A percentile compares a stretch with the other conserved stretches of the same genome.
Conservation (phyloP, 2,329 filamentous ascomycete genomes). For the Elsinoe arachidis region DNA sequence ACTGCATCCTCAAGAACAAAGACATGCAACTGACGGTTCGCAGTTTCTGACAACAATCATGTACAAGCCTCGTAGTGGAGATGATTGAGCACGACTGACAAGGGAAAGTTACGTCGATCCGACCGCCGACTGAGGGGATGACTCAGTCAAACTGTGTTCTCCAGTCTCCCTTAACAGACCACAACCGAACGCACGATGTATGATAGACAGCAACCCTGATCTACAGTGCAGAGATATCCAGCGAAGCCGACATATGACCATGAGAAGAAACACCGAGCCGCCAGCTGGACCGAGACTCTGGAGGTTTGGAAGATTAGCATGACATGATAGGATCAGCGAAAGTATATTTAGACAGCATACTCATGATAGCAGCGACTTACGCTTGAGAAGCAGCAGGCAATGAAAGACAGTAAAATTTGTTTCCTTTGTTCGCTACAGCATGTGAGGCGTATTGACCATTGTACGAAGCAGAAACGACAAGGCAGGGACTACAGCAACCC, state of each 20-base stretch:
- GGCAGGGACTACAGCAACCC: too few species aligned
- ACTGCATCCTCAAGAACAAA: not conserved
- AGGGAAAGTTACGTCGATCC: not conserved
- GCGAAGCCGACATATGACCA: too few species aligned
- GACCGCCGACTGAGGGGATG: not conserved
- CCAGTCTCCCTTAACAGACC: not conserved
- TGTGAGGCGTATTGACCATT: not conserved
- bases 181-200: not conserved
- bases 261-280: too few species aligned
- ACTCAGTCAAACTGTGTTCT: not conserved
- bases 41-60: slow-evolving; percentile 97
- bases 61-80: slow-evolving; percentile 72
- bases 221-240: too few species aligned
- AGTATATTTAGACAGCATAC: not conserved
- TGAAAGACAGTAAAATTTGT: slow-evolving; percentile 6
- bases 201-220: not conserved
- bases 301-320: too few species aligned
- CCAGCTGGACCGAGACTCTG: too few species aligned
- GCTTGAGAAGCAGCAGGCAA: not conserved
- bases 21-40: slow-evolving; percentile 15
- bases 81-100: slow-evolving; percentile 17
- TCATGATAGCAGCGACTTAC: not conserved
- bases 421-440: not conserved
- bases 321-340: too few species aligned
- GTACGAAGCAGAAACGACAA: not conserved